phyloP scores from a whole-genome alignment of 495 filamentous ascomycete species.

The Daldinia decipiens region DNA sequence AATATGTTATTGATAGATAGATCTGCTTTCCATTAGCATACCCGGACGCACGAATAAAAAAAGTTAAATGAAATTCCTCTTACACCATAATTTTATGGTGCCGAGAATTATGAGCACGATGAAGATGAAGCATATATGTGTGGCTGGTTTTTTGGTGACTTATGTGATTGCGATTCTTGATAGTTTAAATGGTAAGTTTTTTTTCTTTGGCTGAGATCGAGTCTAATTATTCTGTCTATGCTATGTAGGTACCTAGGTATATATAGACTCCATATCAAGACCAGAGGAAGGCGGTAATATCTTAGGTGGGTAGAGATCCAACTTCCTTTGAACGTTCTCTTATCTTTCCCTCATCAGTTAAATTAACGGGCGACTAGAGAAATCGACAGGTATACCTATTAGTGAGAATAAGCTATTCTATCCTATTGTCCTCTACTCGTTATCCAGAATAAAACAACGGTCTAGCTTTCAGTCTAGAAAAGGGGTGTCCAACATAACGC shows the following conservation, averaged over 20 bases:
- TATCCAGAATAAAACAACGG: constrained; percentile 9
- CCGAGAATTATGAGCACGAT: neutral
- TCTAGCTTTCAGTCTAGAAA: neutral
- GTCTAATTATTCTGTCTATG: neutral
- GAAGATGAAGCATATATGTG: neutral
- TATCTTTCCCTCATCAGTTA: too few species aligned
- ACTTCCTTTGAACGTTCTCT: too few species aligned
- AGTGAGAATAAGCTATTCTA: constrained; percentile 4
- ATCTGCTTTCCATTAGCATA: constrained; percentile 46
- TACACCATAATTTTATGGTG: neutral
- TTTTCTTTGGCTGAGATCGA: neutral
- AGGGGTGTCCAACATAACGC: constrained; percentile 27
- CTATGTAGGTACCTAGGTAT: too few species aligned
- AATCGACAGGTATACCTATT: neutral
- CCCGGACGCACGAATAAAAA: constrained; percentile 37
- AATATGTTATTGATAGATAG: constrained; percentile 51
- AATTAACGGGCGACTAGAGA: too few species aligned
- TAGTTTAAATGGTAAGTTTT: neutral
- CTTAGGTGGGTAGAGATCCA: too few species aligned
- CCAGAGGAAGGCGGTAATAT: too few species aligned
- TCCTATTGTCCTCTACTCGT: constrained; percentile 11
- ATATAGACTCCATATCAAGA: too few species aligned
- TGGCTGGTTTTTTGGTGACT: neutral
- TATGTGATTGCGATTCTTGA: neutral
- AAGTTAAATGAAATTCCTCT: constrained; percentile 42